Evolutionary conservation across 73 alveolate species (phyloP), one percentile per base, ranked within the genome.

Genomic region (Uronychia binucleata): DNA sequence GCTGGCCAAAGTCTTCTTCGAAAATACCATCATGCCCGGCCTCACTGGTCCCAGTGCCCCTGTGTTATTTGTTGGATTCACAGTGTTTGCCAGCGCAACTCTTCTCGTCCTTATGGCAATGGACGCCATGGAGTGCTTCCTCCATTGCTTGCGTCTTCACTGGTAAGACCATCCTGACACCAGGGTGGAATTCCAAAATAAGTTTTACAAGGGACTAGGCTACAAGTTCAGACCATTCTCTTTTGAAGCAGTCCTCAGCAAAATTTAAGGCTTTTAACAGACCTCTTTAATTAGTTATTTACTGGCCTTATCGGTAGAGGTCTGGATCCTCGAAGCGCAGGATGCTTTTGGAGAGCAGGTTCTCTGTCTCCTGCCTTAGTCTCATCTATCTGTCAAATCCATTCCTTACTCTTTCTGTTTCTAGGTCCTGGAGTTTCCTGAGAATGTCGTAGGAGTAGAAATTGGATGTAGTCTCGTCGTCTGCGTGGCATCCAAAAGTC

Each of bases 121-220:
- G 99, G 99, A 97, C 91, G 95, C 94, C 35, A 91, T 97, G 93
- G 99, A 97, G 79, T 96, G 99, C 83, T 97, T 97, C 94, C 87
- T 97, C 75, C 99, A 97, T 91, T 96, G 99, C 67, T 88, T 97
- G 74, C 94, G 99, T 80, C 97, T 97, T 80, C 97, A 97, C 93
- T 97, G 99, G 99, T 46, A 46, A 46, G 67, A 19, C 19, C 67
- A 46, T 46, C 5, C 19, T 19, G 5, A 46, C 5, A 98, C 94
- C 84, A 94, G 99, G 96, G 99, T 97, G 85, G 99, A 97, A 91
- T 97, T 97, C 92, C 93, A 95, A 85, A 91, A 90, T 83, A 97
- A 97, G 86, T 97, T 97, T 92, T 97, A 95, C 92, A 93, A 94
- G 90, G 99, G 98, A 29, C 97, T 94, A 86, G 99, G 99, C 34